Base-by-base conservation (phyloP, 495 filamentous ascomycete species). In the Podospora appendiculata region DNA sequence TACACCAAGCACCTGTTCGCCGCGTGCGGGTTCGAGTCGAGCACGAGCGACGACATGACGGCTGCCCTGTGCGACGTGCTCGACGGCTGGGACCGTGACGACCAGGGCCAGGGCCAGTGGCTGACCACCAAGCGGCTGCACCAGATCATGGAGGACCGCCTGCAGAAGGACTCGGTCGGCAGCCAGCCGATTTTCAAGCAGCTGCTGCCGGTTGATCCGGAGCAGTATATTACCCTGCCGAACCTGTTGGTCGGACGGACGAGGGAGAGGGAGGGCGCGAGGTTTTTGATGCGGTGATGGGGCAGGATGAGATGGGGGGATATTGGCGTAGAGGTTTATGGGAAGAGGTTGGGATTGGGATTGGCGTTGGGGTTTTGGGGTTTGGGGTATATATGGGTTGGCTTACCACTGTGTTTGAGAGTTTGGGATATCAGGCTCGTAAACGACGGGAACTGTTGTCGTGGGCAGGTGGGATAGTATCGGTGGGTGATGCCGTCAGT, bases 1-100 rank as follows among this genome's bases (percentile, higher is more conserved):
- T 68, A 60, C 58, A 65, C 65, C 52, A 68, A 68, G 47, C 65
- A 68, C 46, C 58, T 68, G 1, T 64, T 66, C 11, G 65, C 65
- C 8, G 65, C 65, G 2, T 68, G 65, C 57, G 65, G 63, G 11
- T 68, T 68, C 50, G 65, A 68, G 50, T 62, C 58, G n/a, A 57
- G 47, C 40, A 68, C 62, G n/a, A 52, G 41, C n/a, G 65, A 63
- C 55, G 63, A 66, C 57, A 68, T 68, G 65, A 68, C 65, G 40
- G 61, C 58, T 14, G 60, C 56, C 10, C 45, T 68, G 58, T 68
- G 65, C 47, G 55, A 64, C 17, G 58, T 66, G 12, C 52, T 68
- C 1, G 57, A 61, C 35, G 57, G 56, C 32, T 62, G 55, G 51
- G 41, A 51, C 39, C 12, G 50, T 41, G 16, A 34, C 16, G 10